phyloP scores from a whole-genome alignment of 2,329 filamentous ascomycete genomes.

The Pseudopyrenochaeta lycopersici region DNA sequence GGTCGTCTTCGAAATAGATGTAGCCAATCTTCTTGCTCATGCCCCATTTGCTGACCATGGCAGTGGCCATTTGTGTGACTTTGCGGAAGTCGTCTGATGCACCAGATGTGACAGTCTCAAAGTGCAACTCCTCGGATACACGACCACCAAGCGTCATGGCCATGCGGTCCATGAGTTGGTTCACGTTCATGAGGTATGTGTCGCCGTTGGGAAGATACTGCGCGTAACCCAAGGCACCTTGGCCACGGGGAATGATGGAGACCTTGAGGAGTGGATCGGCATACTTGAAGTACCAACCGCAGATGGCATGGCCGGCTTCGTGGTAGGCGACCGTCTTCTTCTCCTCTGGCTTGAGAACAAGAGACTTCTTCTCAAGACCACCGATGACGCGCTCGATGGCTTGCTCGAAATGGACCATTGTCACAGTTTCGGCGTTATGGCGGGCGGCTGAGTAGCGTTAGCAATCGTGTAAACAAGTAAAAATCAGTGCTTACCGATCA shows the following conservation, averaged over 20 bases:
- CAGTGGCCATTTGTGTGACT: slow-evolving; percentile 92
- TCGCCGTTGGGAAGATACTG: slow-evolving; percentile 94
- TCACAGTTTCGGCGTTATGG: slow-evolving; percentile 78
- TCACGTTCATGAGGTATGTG: slow-evolving; percentile 93
- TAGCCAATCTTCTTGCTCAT: slow-evolving; percentile 96
- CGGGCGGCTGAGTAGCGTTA: slow-evolving; percentile 76
- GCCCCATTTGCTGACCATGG: slow-evolving; percentile 99
- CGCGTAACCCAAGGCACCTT: slow-evolving; percentile 92
- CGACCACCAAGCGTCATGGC: slow-evolving; percentile 98
- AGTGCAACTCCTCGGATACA: slow-evolving; percentile 95
- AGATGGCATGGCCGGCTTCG: slow-evolving; percentile 97
- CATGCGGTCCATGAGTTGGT: slow-evolving; percentile 99
- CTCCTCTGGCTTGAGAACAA: slow-evolving; percentile 91
- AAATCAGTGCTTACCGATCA: slow-evolving; percentile 78
- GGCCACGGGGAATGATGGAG: slow-evolving; percentile 95
- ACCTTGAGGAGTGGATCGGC: slow-evolving; percentile 98
- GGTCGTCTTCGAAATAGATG: slow-evolving; percentile 85
- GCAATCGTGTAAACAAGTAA: slow-evolving; percentile 23
- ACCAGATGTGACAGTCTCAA: slow-evolving; percentile 93
- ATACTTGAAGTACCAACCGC: slow-evolving; percentile 95
- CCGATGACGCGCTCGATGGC: slow-evolving; percentile 97
- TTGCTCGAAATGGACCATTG: slow-evolving; percentile 93
- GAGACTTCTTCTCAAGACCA: slow-evolving; percentile 95
- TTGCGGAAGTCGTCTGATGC: slow-evolving; percentile 98
- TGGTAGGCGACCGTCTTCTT: slow-evolving; percentile 98